phyloP scores from a whole-genome alignment of 1,284 basidiomycete genomes.

The Polyporus tsugae region DNA sequence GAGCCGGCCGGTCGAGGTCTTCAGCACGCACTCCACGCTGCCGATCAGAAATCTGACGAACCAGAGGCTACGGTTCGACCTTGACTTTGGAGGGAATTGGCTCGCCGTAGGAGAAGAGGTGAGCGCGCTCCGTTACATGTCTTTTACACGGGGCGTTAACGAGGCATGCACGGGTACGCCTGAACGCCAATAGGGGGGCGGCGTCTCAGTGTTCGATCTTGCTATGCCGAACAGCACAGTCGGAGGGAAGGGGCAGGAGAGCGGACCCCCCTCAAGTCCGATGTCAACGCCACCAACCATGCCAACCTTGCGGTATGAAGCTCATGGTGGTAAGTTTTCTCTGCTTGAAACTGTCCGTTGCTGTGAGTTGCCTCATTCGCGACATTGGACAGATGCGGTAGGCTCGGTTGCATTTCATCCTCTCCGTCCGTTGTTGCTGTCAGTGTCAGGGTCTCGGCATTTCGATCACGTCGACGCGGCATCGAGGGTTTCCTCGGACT shows the following conservation, averaged over 20 bases:
- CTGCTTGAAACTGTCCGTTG: slow-evolving; percentile 8
- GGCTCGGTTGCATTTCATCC: slow-evolving; percentile 74
- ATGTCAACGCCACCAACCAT: slow-evolving; percentile 23
- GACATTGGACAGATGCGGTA: slow-evolving; percentile 57
- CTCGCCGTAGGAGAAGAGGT: slow-evolving; percentile 80
- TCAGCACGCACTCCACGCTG: slow-evolving; percentile 34
- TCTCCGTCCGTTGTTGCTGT: slow-evolving; percentile 56
- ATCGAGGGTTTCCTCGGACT: slow-evolving; percentile 19
- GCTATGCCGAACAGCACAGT: slow-evolving; percentile 22
- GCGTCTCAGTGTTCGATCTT: slow-evolving; percentile 34
- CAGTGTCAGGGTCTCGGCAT: slow-evolving; percentile 74
- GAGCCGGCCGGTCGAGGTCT: slow-evolving; percentile 54
- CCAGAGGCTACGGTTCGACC: slow-evolving; percentile 80
- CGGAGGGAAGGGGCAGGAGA: slow-evolving; percentile 12
- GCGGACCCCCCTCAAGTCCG: slow-evolving; percentile 9
- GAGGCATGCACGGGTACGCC: slow-evolving; percentile 11
- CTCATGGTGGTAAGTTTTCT: slow-evolving; percentile 29
- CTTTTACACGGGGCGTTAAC: slow-evolving; percentile 18
- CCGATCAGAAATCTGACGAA: slow-evolving; percentile 58
- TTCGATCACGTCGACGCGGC: slow-evolving; percentile 46
- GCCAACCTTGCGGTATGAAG: slow-evolving; percentile 29
- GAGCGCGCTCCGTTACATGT: slow-evolving; percentile 30
- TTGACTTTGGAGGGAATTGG: slow-evolving; percentile 77
- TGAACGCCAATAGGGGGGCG: slow-evolving; percentile 29
- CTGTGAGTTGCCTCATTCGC: slow-evolving; percentile 14